Evolutionary conservation across 192 early-diverging fungal species (phyloP), one percentile per base, ranked within the genome.

Genomic region (Entrophospora sp.): DNA sequence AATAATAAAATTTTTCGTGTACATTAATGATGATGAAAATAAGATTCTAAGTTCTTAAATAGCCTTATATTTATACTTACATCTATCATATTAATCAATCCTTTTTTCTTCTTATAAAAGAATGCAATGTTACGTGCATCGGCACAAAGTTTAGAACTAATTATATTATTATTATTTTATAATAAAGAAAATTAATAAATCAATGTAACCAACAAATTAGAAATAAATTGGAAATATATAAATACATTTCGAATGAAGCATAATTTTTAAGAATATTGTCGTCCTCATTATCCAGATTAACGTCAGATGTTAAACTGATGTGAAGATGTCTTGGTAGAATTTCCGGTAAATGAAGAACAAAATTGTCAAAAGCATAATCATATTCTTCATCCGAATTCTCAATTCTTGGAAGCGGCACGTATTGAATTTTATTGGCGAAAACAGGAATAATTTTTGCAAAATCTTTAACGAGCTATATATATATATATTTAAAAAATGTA

Each of bases 71-170:
- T n/a, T n/a, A n/a, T n/a, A n/a, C 84, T 83, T 30, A 66, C 64
- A 46, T 85, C 84, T 32, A 51, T 60, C 36, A 81, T 56, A 34
- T 64, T 58, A 34, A 80, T 75, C 48, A 85, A 71, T 14, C 81
- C 81, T 12, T 66, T 64, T 69, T 85, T 85, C 61, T 76, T 73
- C 51, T 64, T 68, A 70, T 67, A 79, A 49, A 75, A 83, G 57
- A 85, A 85, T 0, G 78, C 71, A 18, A 83, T 79, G 55, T 85
- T 83, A n/a, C 71, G 66, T 27, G 81, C 72, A 45, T 85, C 72
- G 12, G 82, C 81, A 30, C 73, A 70, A 34, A 84, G 72, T 37
- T 77, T 69, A 7, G 72, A 60, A 27, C 64, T 66, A 48, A 6
- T 13, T n/a, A n/a, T n/a, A n/a, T n/a, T n/a, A n/a, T n/a, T n/a